Percentiles rank a stretch among this genome's conserved stretches.
Evolutionary conservation across 2,329 filamentous ascomycete genomes (phyloP).

Genomic region (Endothia cerciana): DNA sequence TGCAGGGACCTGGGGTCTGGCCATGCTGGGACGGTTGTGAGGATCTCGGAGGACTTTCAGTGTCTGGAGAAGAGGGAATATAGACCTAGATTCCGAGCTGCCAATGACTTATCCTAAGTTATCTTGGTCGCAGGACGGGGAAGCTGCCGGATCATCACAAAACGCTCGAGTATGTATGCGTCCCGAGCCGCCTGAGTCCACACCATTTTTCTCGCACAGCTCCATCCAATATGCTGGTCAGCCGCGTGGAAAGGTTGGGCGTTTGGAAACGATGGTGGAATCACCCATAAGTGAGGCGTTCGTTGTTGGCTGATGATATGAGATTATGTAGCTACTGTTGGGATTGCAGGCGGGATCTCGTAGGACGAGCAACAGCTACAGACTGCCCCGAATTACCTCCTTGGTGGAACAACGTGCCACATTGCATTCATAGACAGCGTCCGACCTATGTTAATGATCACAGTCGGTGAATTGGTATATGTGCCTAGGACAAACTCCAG

Average conservation of each 20-base stretch:
- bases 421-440: background rate
- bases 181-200: too few species aligned
- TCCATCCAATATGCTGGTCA: background rate
- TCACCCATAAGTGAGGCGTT: too few species aligned
- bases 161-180: too few species aligned
- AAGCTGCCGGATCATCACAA: too few species aligned
- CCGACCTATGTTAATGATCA: too few species aligned
- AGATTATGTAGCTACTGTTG: background rate
- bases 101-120: too few species aligned
- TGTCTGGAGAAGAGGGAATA: too few species aligned
- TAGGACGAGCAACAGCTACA: background rate
- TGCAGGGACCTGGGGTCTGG: too few species aligned
- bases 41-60: too few species aligned
- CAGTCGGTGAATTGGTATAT: background rate
- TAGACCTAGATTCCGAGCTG: too few species aligned
- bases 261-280: background rate
- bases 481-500: slow-evolving; percentile 1
- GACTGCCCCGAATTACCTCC: background rate
- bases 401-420: background rate
- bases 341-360: background rate
- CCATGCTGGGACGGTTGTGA: too few species aligned
- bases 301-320: background rate
- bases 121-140: too few species aligned
- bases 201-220: background rate
- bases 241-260: background rate